Percentiles rank a stretch among this genome's conserved stretches.
Evolutionary conservation across 768 basidiomycete genomes (phyloP).

Genomic region (Vishniacozyma victoriae): DNA sequence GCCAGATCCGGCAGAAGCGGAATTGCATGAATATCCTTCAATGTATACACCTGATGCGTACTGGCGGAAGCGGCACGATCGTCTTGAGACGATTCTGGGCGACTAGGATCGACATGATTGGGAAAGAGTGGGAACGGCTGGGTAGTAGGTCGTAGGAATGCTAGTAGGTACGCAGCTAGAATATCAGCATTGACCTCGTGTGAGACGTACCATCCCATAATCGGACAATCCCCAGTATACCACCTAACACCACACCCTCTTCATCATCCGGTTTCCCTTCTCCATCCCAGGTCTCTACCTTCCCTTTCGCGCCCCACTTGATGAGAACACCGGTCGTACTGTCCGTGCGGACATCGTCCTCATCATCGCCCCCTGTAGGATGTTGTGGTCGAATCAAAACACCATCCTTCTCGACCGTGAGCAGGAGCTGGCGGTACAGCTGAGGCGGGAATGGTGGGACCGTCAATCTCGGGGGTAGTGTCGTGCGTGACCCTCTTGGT

Average conservation of each 20-base stretch:
- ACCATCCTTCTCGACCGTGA: slow-evolving; percentile 23
- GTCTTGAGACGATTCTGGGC: too few species aligned
- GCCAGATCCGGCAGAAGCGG: slow-evolving; percentile 24
- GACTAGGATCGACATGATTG: slow-evolving; percentile 9
- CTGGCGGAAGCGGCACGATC: slow-evolving; percentile 13
- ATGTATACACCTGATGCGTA: slow-evolving; percentile 23
- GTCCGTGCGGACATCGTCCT: background rate
- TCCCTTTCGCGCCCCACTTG: slow-evolving; percentile 33
- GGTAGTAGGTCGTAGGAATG: slow-evolving; percentile 26
- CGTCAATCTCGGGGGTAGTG: slow-evolving; percentile 31
- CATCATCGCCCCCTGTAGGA: background rate
- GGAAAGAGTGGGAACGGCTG: slow-evolving; percentile 19
- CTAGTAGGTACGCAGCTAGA: slow-evolving; percentile 36
- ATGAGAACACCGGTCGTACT: slow-evolving; percentile 21
- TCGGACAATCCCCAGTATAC: slow-evolving; percentile 35
- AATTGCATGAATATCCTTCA: slow-evolving; percentile 35
- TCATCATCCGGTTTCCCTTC: slow-evolving; percentile 6
- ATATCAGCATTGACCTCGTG: background rate
- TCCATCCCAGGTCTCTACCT: slow-evolving; percentile 8
- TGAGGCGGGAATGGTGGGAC: slow-evolving; percentile 40
- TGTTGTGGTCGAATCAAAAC: slow-evolving; percentile 20
- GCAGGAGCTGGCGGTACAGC: slow-evolving; percentile 30
- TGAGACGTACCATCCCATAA: slow-evolving; percentile 39
- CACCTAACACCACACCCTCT: slow-evolving; percentile 29
- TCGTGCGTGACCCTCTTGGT: background rate